Conservation (phyloP, 139 green algal genomes). For the Penium margaritaceum region DNA sequence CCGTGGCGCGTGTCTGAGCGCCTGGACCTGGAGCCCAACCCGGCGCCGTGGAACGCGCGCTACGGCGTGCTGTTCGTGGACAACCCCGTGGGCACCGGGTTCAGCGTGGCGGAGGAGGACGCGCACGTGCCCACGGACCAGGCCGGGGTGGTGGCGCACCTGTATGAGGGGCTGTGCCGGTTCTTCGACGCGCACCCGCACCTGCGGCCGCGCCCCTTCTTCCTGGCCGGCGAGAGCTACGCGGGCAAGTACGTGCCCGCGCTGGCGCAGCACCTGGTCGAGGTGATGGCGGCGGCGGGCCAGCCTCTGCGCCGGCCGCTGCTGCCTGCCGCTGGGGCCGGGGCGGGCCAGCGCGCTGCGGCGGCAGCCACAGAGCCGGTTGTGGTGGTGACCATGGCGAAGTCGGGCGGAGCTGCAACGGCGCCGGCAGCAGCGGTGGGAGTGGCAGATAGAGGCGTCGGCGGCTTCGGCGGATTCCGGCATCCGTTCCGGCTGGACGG, state of each 20-base stretch:
- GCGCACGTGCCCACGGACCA: constrained; percentile 16
- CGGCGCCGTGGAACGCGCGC: constrained; percentile 46
- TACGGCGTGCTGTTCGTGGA: constrained; percentile 41
- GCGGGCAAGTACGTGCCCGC: constrained; percentile 46
- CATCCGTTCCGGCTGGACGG: constrained; percentile 35
- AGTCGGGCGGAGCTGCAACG: no score
- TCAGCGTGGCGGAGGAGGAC: constrained; percentile 13
- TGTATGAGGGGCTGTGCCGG: neutral
- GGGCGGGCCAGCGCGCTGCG: no score
- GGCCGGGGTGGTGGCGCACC: constrained; percentile 5
- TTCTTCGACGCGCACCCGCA: constrained; percentile 60
- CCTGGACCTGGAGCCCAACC: constrained; percentile 37
- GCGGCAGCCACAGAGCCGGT: no score
- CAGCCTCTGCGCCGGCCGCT: constrained; percentile 16
- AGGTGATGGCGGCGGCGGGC: constrained; percentile 41
- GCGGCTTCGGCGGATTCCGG: neutral
- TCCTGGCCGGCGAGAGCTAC: constrained; percentile 80
- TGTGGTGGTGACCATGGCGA: no score
- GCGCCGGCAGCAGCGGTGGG: no score
- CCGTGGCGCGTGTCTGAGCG: constrained; percentile 7
- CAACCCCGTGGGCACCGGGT: constrained; percentile 35
- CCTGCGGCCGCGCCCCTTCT: constrained; percentile 64
- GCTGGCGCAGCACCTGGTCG: neutral
- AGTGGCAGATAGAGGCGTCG: no score
- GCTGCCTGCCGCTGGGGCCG: no score